These are phyloP conservation scores for Cryptomeria japonica DNA, from an alignment of 75 land plant species.

Conservation along the genomic window DNA sequence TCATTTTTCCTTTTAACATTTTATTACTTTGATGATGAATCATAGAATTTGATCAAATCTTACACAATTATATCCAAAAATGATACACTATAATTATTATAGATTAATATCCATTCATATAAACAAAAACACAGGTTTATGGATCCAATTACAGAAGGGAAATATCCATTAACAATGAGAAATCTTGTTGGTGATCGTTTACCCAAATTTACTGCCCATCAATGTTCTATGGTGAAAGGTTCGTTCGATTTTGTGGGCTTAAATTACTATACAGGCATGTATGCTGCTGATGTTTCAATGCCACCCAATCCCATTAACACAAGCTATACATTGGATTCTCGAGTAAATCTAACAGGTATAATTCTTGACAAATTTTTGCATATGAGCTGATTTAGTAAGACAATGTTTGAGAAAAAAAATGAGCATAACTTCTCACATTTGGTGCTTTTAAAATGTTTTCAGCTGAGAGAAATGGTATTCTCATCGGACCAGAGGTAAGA, in stretches of 20 bases:
- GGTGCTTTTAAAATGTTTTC: background rate
- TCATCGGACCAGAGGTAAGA: slow-evolving; percentile 25
- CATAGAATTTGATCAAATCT: too few species aligned
- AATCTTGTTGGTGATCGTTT: background rate
- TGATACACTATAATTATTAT: too few species aligned
- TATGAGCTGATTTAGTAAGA: too few species aligned
- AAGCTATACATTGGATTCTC: background rate
- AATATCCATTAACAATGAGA: slow-evolving; percentile 4
- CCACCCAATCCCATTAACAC: background rate
- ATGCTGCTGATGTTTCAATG: slow-evolving; percentile 1
- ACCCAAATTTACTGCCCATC: too few species aligned
- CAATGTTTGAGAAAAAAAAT: too few species aligned
- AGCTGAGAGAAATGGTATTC: slow-evolving; percentile 28
- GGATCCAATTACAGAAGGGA: slow-evolving; percentile 15
- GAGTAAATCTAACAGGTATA: too few species aligned
- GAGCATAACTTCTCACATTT: too few species aligned
- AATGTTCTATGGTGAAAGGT: background rate
- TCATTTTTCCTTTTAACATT: too few species aligned
- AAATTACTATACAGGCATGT: slow-evolving; percentile 26
- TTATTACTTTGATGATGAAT: too few species aligned
- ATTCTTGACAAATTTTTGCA: too few species aligned
- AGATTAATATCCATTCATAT: too few species aligned
- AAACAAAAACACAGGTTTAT: background rate
- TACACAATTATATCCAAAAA: too few species aligned
- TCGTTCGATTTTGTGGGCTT: slow-evolving; percentile 34